A percentile compares a stretch with the other conserved stretches of the same genome.
These are phyloP conservation scores for Ceratobasidium sp. DNA, from an alignment of 1,284 basidiomycete genomes.

Conservation along the genomic window DNA sequence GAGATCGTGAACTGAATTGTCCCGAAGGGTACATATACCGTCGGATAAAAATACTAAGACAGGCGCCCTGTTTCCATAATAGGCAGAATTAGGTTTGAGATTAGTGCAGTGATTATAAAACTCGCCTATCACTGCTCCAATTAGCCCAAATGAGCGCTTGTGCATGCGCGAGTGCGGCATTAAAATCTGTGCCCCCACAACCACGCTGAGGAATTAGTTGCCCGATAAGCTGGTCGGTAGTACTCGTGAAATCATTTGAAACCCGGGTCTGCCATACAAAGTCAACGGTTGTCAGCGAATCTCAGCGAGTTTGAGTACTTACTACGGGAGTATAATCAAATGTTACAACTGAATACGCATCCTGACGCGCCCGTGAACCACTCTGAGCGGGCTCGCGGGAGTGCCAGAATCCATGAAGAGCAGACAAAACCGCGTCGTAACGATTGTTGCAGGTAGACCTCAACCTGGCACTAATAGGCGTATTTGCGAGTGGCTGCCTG, in stretches of 20 bases:
- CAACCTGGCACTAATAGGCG: conserved; percentile 64
- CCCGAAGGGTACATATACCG: conserved; percentile 65
- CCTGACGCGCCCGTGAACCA: conserved; percentile 58
- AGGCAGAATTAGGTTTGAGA: background rate
- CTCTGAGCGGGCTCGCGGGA: conserved; percentile 63
- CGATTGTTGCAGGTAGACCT: conserved; percentile 62
- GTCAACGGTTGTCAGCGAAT: background rate
- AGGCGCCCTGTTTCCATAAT: conserved; percentile 61
- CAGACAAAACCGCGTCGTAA: conserved; percentile 71
- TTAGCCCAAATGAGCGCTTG: conserved; percentile 62
- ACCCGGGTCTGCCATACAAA: conserved; percentile 41
- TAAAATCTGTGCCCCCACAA: conserved; percentile 67
- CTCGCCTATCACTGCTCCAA: conserved; percentile 72
- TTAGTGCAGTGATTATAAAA: background rate
- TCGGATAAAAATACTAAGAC: conserved; percentile 76
- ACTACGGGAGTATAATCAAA: conserved; percentile 60
- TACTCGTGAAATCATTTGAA: conserved; percentile 66
- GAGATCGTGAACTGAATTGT: conserved; percentile 63
- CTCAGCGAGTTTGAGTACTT: conserved; percentile 47
- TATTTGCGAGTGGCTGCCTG: conserved; percentile 63
- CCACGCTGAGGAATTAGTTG: conserved; percentile 61
- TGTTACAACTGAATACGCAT: conserved; percentile 71
- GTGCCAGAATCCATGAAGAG: conserved; percentile 69
- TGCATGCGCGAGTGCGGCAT: conserved; percentile 61
- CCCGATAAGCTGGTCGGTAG: conserved; percentile 64